Evolutionary conservation across 495 filamentous ascomycete genomes (phyloP).

Genomic region (Oidiodendron maius): DNA sequence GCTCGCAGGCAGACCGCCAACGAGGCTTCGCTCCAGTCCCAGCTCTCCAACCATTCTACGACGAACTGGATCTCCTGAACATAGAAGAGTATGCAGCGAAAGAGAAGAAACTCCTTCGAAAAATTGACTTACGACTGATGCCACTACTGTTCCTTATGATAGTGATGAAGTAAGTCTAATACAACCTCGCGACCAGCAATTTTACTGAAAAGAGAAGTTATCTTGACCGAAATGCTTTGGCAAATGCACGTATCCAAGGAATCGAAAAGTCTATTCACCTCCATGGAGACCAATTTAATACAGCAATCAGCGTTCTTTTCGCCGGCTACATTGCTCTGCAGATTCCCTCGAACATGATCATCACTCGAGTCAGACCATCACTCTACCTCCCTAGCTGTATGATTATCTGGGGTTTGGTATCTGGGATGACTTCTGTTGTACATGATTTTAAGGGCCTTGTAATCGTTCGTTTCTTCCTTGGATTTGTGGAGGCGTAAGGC

Average conservation of each 20-base stretch:
- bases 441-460: slow-evolving; percentile 46
- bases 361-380: slow-evolving; percentile 48
- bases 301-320: slow-evolving; percentile 37
- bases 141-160: slow-evolving; percentile 46
- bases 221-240: slow-evolving; percentile 44
- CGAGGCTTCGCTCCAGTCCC: not conserved
- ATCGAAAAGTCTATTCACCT: slow-evolving; percentile 55
- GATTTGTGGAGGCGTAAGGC: slow-evolving; percentile 33
- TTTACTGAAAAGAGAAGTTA: slow-evolving; percentile 24
- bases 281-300: slow-evolving; percentile 62
- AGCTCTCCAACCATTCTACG: not conserved
- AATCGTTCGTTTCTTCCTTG: slow-evolving; percentile 45
- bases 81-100: slow-evolving; percentile 38
- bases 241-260: slow-evolving; percentile 69
- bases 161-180: not conserved
- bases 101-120: slow-evolving; percentile 40
- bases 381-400: slow-evolving; percentile 41
- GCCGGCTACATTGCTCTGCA: slow-evolving; percentile 30
- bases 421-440: slow-evolving; percentile 43
- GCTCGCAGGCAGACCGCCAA: not conserved
- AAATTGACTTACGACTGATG: slow-evolving; percentile 49
- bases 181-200: not conserved
- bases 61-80: slow-evolving; percentile 20
- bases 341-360: slow-evolving; percentile 53
- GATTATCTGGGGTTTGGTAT: slow-evolving; percentile 47